A percentile compares a stretch with the other conserved stretches of the same genome.
These are phyloP conservation scores for Dioscorea dumetorum DNA, from an alignment of 106 monocot species.

Conservation along the genomic window DNA sequence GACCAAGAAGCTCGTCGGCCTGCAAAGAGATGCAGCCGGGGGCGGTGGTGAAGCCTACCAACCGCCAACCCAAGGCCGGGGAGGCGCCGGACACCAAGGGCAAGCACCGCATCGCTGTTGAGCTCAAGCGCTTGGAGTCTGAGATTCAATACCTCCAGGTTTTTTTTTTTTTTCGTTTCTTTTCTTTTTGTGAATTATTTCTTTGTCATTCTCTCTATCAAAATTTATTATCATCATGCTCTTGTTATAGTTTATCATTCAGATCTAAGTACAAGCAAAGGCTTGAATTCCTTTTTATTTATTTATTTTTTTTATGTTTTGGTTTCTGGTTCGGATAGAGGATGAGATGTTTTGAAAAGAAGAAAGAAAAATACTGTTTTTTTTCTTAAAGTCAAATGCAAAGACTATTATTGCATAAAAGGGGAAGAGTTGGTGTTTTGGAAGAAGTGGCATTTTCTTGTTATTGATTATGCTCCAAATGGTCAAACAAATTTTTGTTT, in stretches of 20 bases:
- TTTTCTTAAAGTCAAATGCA: no score
- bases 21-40: background rate
- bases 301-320: background rate
- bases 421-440: no score
- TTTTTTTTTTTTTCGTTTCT: background rate
- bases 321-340: no score
- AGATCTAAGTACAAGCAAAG: background rate
- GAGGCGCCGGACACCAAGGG: slow-evolving; percentile 38
- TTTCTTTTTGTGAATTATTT: background rate
- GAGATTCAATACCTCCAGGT: slow-evolving; percentile 78
- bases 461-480: no score
- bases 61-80: no score
- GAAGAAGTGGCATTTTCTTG: no score
- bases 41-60: background rate
- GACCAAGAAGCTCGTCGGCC: no score
- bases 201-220: background rate
- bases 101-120: slow-evolving; percentile 81
- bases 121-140: slow-evolving; percentile 78
- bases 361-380: no score
- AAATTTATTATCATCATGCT: background rate
- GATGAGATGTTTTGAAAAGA: no score
- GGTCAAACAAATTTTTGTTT: no score
- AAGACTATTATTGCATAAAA: no score
- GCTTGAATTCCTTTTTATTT: background rate
- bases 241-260: background rate